Evolutionary conservation across 306 rosid species (phyloP).

Genomic region (Vicia faba): DNA sequence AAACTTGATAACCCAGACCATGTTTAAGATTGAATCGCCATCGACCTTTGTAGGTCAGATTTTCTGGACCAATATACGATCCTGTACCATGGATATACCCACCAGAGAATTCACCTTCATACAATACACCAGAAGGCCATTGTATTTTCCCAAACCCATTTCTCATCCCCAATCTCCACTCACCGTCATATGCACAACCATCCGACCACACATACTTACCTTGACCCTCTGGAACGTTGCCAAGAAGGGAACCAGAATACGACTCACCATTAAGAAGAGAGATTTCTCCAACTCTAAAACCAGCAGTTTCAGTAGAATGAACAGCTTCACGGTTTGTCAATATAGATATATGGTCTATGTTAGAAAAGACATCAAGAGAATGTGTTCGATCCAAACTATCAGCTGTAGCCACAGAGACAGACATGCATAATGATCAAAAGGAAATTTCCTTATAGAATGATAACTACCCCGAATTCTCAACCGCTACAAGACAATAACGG

Average conservation of each 20-base stretch:
- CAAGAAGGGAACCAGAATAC: slow-evolving; percentile 78
- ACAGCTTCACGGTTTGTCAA: slow-evolving; percentile 54
- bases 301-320: slow-evolving; percentile 61
- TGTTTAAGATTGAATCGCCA: slow-evolving; percentile 94
- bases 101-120: slow-evolving; percentile 91
- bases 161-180: slow-evolving; percentile 98
- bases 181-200: slow-evolving; percentile 89
- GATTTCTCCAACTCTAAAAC: slow-evolving; percentile 74
- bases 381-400: slow-evolving; percentile 68
- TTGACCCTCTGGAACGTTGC: slow-evolving; percentile 75
- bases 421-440: slow-evolving; percentile 87
- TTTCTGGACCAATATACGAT: slow-evolving; percentile 58
- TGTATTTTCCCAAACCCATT: slow-evolving; percentile 72
- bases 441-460: slow-evolving; percentile 48
- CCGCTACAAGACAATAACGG: slow-evolving; percentile 48
- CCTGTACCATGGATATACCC: slow-evolving; percentile 93
- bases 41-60: slow-evolving; percentile 76
- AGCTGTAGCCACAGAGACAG: slow-evolving; percentile 86
- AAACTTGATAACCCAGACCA: slow-evolving; percentile 89
- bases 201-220: slow-evolving; percentile 92
- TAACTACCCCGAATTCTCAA: slow-evolving; percentile 44
- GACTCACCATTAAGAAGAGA: slow-evolving; percentile 69
- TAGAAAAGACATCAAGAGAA: slow-evolving; percentile 64
- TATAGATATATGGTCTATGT: slow-evolving; percentile 42
- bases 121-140: slow-evolving; percentile 74